These are phyloP conservation scores for Heliamphora exappendiculata DNA, from an alignment of 148 eudicot species.

Conservation along the genomic window DNA sequence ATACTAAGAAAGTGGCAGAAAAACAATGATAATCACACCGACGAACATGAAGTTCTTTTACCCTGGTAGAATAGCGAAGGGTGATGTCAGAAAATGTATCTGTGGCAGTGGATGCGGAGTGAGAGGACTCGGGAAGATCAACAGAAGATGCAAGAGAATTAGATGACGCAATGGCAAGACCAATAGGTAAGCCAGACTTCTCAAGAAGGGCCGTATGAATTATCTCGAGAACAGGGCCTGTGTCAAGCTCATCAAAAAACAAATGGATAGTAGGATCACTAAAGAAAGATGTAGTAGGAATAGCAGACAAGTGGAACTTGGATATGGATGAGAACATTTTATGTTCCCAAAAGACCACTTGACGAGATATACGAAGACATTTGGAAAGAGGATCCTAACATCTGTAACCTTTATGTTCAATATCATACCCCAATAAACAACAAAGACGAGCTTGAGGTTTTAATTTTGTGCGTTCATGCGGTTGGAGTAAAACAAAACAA, in stretches of 20 bases:
- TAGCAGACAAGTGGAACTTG: neutral
- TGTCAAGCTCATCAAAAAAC: neutral
- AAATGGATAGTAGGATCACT: neutral
- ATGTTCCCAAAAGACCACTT: constrained; percentile 12
- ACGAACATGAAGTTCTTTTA: neutral
- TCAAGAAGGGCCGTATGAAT: no score
- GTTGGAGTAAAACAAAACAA: neutral
- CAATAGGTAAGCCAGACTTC: no score
- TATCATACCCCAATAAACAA: neutral
- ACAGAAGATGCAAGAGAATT: no score
- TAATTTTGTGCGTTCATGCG: neutral
- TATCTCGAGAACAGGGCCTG: no score
- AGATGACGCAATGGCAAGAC: no score
- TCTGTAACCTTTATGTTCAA: constrained; percentile 1
- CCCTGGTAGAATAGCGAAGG: neutral
- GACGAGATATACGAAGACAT: neutral
- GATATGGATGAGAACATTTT: neutral
- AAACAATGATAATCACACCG: neutral
- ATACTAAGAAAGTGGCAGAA: no score
- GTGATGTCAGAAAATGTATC: no score
- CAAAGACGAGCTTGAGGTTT: neutral
- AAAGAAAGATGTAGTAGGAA: neutral
- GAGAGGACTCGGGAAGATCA: no score
- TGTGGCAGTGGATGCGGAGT: no score
- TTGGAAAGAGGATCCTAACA: constrained; percentile 14